Evolutionary conservation across 257 asterid species (phyloP), one percentile per base, ranked within the genome.

Genomic region (Galeopsis tetrahit): DNA sequence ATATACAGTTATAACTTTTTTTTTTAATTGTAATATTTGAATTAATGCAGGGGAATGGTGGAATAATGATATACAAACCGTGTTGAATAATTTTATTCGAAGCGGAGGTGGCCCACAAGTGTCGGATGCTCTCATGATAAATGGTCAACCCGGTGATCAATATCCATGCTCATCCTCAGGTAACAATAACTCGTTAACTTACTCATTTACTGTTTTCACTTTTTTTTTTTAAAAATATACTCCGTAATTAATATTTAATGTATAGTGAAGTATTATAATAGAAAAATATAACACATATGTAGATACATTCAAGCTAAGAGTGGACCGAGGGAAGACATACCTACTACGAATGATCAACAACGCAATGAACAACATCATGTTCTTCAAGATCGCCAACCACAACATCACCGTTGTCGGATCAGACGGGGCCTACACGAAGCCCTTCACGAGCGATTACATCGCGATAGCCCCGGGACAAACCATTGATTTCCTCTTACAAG

Each of bases 401-500:
- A 76, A 65, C 34, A 3, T 88, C 58, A 88, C 90, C 1, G 69
- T 88, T 1, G 90, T 88, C 4, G 91, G 91, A 53, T 35, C 91
- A 1, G 95, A 88, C 64, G 90, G 83, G 2, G 69, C 77, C 66
- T 88, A 88, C 76, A 76, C 82, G 2, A 88, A 81, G 66, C 86
- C 85, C 6, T 61, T 84, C 2, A 76, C 8, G 1, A 78, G 72
- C 1, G 77, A 78, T n/a, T 82, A 84, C 68, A 63, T 88, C 7
- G 75, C 83, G 0, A 88, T 86, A 3, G 66, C 90, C 2, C 95
- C 95, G 0, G 95, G 95, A 0, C 87, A 88, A 65, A 88, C 95
- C 56, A 73, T 86, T 10, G 95, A 88, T 32, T 68, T 82, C 78
- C 63, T 88, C 59, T 5, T 88, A 1, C 32, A 71, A 10, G 90